Base-by-base conservation (phyloP, 176 grass and related monocot species). In the Lolium perenne region DNA sequence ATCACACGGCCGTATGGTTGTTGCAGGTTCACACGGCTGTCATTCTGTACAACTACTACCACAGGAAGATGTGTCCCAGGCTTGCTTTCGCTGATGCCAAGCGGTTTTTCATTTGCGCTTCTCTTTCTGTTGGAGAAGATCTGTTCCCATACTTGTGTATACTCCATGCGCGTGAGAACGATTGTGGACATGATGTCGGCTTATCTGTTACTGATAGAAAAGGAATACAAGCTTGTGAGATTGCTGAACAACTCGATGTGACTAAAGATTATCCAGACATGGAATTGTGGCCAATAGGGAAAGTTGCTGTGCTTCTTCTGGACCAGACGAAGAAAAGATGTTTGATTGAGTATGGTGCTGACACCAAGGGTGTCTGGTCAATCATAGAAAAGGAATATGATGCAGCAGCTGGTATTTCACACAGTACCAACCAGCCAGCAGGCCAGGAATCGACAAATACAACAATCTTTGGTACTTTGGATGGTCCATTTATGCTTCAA, bases 11-110 rank as follows among this genome's bases (percentile, higher is more conserved):
- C 5, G 8, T 87, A 7, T 62, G 3, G 60, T 21, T 81, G 32
- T 73, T 74, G 67, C 87, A 98, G 95, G 68, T 98, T 74, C 95
- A 93, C 53, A 73, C 89, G 38, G 18, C 89, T 62, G 85, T 90
- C 23, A 48, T 97, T 58, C 64, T 97, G 21, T 97, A 91, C 41
- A 97, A 97, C 18, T 97, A 93, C 77, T 95, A 93, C 83, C 87
- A 98, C 53, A 66, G 89, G 13, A 98, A 91, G 57, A 83, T 87
- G 60, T 89, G 68, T 46, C 93, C 80, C 0, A 38, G 85, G 9
- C 84, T 93, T 45, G 85, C 64, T 15, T 92, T 92, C 73, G 82
- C 81, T 20, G 54, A 62, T 57, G 49, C 74, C 38, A 59, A 84
- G 22, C 72, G 83, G 15, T 91, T 93, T 29, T 81, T 78, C 77